Base-by-base conservation (phyloP, 1,284 basidiomycete species). In the Malassezia arunalokei region DNA sequence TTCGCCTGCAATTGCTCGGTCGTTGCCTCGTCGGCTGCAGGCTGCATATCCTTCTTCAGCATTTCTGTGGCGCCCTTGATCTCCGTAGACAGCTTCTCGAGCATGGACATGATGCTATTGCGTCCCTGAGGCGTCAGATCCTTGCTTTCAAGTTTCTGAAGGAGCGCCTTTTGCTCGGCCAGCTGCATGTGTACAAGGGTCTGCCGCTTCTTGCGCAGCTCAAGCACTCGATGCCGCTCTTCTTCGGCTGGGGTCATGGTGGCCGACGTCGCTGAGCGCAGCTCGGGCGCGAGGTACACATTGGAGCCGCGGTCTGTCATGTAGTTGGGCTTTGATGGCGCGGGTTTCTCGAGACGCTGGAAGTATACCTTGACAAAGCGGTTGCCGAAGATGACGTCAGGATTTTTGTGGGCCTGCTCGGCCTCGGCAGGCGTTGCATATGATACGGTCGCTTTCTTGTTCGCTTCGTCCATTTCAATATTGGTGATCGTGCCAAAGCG, bases 401-500 rank as follows among this genome's bases (percentile, higher is more conserved):
- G 87, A 27, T 82, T 83, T 72, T 85, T 86, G 85, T 91, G 90
- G 0, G 91, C 91, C 20, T 81, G 79, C 64, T 84, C 82, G 0
- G 91, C 91, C 68, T 91, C 85, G 20, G 80, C 80, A 65, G 90
- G 87, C n/a, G 79, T 81, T 15, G 82, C 79, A 73, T 92, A 96
- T 60, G 83, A 87, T 61, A 96, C 85, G 40, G 94, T 76, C 0
- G 91, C 90, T 29, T 77, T 73, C 65, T 87, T 85, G 37, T 78
- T 79, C 32, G 79, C 80, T n/a, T 75, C 75, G 71, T 95, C 89
- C 51, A 95, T 82, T 4, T 87, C 87, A 51, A 95, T 86, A 63
- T 91, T 89, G 32, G 88, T 91, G 59, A 96, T 87, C 5, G 82
- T 85, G 15, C 91, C 91, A 64, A 94, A 95, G 58, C 83, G 82